Conservation (phyloP, 2,329 filamentous ascomycete species). For the Falciphora oryzae region DNA sequence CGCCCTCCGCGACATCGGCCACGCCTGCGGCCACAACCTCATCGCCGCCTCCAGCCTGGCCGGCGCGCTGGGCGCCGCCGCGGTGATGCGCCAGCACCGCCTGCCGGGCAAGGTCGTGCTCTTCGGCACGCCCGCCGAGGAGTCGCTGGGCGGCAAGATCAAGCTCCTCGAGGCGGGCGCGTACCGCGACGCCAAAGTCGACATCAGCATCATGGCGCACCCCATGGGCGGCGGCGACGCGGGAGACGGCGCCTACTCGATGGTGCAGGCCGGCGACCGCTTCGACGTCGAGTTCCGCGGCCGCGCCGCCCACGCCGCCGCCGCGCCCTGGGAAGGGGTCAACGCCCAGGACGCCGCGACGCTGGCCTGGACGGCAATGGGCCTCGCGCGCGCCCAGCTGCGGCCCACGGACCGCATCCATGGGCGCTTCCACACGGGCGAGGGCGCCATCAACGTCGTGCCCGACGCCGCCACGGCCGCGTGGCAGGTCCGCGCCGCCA, state of each 20-base stretch:
- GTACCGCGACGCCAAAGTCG: conserved; percentile 32
- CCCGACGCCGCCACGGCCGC: conserved; percentile 49
- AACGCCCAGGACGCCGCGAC: conserved; percentile 34
- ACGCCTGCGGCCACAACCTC: conserved; percentile 50
- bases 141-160: conserved; percentile 43
- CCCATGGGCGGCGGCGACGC: conserved; percentile 30
- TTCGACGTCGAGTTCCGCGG: conserved; percentile 19
- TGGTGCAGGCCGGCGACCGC: conserved; percentile 1
- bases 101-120: conserved; percentile 40
- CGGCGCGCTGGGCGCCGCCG: conserved; percentile 39
- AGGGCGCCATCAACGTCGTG: conserved; percentile 14
- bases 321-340: conserved; percentile 30
- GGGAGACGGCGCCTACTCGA: conserved; percentile 4
- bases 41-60: conserved; percentile 44
- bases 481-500: conserved; percentile 49
- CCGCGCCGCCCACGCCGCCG: conserved; percentile 30
- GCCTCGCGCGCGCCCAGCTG: conserved; percentile 25
- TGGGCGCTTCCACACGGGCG: conserved; percentile 12
- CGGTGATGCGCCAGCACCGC: conserved; percentile 32
- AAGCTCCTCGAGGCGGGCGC: conserved; percentile 38
- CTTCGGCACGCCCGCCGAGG: conserved; percentile 50
- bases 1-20: conserved; percentile 43
- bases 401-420: conserved; percentile 12
- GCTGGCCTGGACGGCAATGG: conserved; percentile 27
- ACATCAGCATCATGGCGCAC: conserved; percentile 36